Evolutionary conservation across 371 early-diverging fungal species (phyloP), one percentile per base, ranked within the genome.

Genomic region (Conidiobolus incongruus): DNA sequence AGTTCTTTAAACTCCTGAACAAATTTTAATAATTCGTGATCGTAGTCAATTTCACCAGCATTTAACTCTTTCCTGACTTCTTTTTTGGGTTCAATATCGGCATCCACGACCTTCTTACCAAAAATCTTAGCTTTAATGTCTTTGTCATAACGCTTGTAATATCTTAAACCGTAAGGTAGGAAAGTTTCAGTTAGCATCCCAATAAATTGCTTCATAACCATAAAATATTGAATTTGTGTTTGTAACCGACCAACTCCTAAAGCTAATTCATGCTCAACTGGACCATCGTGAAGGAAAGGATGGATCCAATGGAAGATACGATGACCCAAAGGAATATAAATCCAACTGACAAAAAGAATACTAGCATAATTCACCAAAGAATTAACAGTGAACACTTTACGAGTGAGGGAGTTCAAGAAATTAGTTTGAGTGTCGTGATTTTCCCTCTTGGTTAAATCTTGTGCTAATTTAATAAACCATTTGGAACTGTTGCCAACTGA

Each of bases 341-440:
- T 50, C 72, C 81, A 84, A 6, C 77, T 83, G 15, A 75, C 77
- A 54, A 87, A 62, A 38, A 86, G 73, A 55, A 81, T 56, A 7
- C 81, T 77, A 19, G 85, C 66, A 59, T 81, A 81, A 37, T 77
- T 71, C 10, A 79, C 72, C 38, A 87, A 58, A 45, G 81, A 82
- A 41, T 76, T 79, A 47, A 84, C 75, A 43, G 81, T 62, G 54
- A 86, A 90, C 22, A 87, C 70, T 63, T 87, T 87, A 50, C 74
- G 70, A 12, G 82, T 70, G 30, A 76, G 63, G 43, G 71, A 65
- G 41, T 67, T 63, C 36, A 74, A 74, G 58, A 81, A 68, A 40
- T 75, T 61, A 1, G 75, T 59, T 31, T 72, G 72, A 2, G 81
- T 80, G 51, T 72, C 69, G 45, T 78, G 74, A 65, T 87, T 87